A percentile compares a stretch with the other conserved stretches of the same genome.
Conservation (phyloP, 2,329 filamentous ascomycete species). For the Seiridium cupressi region DNA sequence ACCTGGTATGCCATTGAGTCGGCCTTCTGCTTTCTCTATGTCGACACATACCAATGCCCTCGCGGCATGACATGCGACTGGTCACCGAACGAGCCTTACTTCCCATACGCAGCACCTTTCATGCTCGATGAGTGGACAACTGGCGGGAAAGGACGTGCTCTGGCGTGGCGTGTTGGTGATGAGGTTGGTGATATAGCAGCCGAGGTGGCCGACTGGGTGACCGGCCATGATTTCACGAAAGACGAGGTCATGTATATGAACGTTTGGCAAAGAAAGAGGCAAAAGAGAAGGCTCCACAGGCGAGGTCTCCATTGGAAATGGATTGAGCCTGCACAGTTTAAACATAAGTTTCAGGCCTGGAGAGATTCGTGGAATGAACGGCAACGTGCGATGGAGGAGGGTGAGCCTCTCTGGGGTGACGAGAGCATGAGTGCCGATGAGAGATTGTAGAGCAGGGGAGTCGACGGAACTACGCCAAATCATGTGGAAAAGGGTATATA, state of each 20-base stretch:
- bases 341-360: conserved; percentile 44
- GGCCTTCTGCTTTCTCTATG: conserved; percentile 51
- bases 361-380: conserved; percentile 35
- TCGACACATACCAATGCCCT: conserved; percentile 49
- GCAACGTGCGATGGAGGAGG: conserved; percentile 39
- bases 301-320: conserved; percentile 39
- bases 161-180: conserved; percentile 36
- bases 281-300: conserved; percentile 49
- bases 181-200: conserved; percentile 45
- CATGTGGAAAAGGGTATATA: neutral
- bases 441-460: neutral
- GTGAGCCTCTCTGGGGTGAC: conserved; percentile 33
- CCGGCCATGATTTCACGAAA: conserved; percentile 42
- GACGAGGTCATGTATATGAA: conserved; percentile 42
- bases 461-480: neutral
- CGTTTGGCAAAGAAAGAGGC: conserved; percentile 45
- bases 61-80: conserved; percentile 47
- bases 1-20: conserved; percentile 57
- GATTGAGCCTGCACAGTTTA: conserved; percentile 37
- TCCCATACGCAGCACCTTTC: conserved; percentile 58
- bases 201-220: conserved; percentile 45
- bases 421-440: conserved; percentile 34
- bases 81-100: conserved; percentile 57
- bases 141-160: conserved; percentile 45
- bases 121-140: conserved; percentile 63